A percentile compares a stretch with the other conserved stretches of the same genome.
Evolutionary conservation across 2,329 filamentous ascomycete species (phyloP).

Genomic region (Myriangium duriaei): DNA sequence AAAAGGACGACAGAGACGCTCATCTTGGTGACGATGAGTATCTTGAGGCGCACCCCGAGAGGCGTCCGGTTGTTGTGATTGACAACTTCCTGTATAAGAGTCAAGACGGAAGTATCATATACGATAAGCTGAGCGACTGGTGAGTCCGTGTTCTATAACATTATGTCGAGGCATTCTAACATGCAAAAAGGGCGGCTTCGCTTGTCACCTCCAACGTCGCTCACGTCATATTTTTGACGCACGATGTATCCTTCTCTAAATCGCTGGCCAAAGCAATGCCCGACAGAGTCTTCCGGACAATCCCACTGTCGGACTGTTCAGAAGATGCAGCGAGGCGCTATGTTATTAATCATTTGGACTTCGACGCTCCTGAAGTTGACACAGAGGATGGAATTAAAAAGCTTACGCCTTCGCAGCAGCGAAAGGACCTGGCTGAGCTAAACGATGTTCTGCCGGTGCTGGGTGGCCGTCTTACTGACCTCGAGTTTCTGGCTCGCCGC

Average conservation of each 20-base stretch:
- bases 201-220: slow-evolving; percentile 79
- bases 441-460: slow-evolving; percentile 71
- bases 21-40: slow-evolving; percentile 71
- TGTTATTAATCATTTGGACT: slow-evolving; percentile 68
- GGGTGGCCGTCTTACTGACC: slow-evolving; percentile 85
- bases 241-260: slow-evolving; percentile 79
- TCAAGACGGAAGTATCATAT: slow-evolving; percentile 34
- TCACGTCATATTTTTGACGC: slow-evolving; percentile 89
- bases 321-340: slow-evolving; percentile 77
- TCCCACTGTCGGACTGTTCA: slow-evolving; percentile 74
- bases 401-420: slow-evolving; percentile 34
- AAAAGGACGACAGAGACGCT: slow-evolving; percentile 61
- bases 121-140: slow-evolving; percentile 59
- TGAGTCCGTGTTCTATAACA: slow-evolving; percentile 13
- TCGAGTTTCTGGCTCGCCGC: slow-evolving; percentile 84
- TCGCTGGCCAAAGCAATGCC: slow-evolving; percentile 76
- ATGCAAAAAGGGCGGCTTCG: slow-evolving; percentile 49
- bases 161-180: neutral
- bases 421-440: slow-evolving; percentile 53
- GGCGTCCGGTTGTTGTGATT: slow-evolving; percentile 70
- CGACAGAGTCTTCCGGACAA: slow-evolving; percentile 77
- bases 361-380: slow-evolving; percentile 27
- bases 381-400: slow-evolving; percentile 27
- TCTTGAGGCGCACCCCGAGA: slow-evolving; percentile 78
- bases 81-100: slow-evolving; percentile 83